These are phyloP conservation scores for Oryza rufipogon DNA, from an alignment of 176 grass and related monocot species.

Conservation along the genomic window DNA sequence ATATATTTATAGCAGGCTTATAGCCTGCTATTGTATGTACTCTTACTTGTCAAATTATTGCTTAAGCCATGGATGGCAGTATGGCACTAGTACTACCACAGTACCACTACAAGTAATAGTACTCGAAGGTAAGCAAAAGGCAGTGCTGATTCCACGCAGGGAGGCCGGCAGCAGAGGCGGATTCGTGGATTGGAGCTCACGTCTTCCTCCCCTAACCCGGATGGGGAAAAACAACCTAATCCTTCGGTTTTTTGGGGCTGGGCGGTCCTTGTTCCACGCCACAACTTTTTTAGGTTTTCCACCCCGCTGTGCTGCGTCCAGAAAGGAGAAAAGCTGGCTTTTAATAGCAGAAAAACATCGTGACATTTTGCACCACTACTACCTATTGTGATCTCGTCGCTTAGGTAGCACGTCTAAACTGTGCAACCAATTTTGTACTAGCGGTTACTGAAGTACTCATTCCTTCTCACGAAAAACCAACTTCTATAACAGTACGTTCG, in stretches of 20 bases:
- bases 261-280: background rate
- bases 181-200: constrained; percentile 38
- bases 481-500: too few species aligned
- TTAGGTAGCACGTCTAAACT: too few species aligned
- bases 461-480: too few species aligned
- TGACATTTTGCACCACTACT: too few species aligned
- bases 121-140: constrained; percentile 30
- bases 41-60: background rate
- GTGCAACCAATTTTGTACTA: too few species aligned
- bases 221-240: background rate
- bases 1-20: too few species aligned
- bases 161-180: background rate
- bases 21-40: too few species aligned
- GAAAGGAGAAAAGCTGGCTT: background rate
- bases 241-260: background rate
- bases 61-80: background rate
- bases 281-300: background rate
- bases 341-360: background rate
- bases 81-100: background rate
- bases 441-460: too few species aligned
- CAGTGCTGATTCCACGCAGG: background rate
- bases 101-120: background rate
- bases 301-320: background rate
- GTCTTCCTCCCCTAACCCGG: background rate
- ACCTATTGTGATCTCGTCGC: background rate